Base-by-base conservation (phyloP, 139 green algal genomes). In the Chlamydomonas eustigma region DNA sequence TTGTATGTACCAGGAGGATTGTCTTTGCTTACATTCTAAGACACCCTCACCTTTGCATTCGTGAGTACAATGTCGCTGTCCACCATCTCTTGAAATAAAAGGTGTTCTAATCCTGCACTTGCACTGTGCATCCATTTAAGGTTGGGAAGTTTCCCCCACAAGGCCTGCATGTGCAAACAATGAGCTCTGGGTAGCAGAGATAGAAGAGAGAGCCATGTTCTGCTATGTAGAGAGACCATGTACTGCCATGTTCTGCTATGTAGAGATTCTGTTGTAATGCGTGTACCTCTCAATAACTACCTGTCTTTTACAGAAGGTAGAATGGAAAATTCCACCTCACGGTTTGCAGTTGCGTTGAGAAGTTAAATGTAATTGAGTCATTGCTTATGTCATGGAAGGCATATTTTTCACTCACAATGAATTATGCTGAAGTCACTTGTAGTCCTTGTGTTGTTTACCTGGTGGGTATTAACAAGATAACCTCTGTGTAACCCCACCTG, bases 1-100 rank as follows among this genome's bases (percentile, higher is more conserved):
- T n/a, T n/a, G n/a, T n/a, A n/a, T n/a, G n/a, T n/a, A n/a, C n/a
- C n/a, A n/a, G n/a, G n/a, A n/a, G n/a, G n/a, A n/a, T n/a, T n/a
- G n/a, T 22, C 44, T 58, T 22, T 58, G 12, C 22, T 58, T 22
- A 12, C 22, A 58, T 22, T 28, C 44, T 12, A 58, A 58, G 44
- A 22, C 44, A 12, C 22, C 4, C 52, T 28, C 52, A 68, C 52
- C 84, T 92, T 92, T 30, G 87, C 89, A 78, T 96, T 96, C 64
- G 89, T 94, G 8, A 96, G 75, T 4, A 75, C 33, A 30, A 93
- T 82, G 1, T 74, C 38, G 33, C 80, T 75, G 0, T 90, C 77
- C 4, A 90, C 71, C n/a, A 96, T 85, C 32, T 89, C 84, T 2
- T 80, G 81, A 37, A 91, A 91, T 22, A 94, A 74, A 35, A 96